Evolutionary conservation across 2,329 filamentous ascomycete genomes (phyloP).

Genomic region (Trichoderma endophyticum): DNA sequence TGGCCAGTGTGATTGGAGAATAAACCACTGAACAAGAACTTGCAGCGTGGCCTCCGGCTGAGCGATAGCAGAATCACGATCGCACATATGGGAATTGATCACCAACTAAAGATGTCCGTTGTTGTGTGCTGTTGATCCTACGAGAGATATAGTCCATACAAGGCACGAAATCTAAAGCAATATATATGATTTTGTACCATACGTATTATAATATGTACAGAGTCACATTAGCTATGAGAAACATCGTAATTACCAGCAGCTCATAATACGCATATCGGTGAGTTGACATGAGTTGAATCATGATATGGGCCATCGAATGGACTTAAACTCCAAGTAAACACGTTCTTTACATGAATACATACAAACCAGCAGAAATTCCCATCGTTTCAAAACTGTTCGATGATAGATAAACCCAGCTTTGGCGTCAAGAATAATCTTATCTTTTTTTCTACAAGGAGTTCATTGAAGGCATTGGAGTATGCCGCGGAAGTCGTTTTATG

Average conservation of each 20-base stretch:
- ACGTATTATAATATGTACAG: neutral
- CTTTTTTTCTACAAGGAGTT: neutral
- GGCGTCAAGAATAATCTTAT: neutral
- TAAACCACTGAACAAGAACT: neutral
- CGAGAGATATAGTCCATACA: neutral
- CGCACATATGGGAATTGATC: neutral
- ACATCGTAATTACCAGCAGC: neutral
- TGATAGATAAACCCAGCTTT: neutral
- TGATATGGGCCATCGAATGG: neutral
- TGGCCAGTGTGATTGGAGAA: neutral
- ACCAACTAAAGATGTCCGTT: no score
- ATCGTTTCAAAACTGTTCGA: neutral
- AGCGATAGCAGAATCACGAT: neutral
- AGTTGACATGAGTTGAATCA: neutral
- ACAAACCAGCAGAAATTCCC: neutral
- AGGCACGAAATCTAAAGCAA: neutral
- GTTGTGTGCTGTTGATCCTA: neutral
- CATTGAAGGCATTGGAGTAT: fast-evolving
- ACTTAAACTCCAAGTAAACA: neutral
- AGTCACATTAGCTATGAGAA: neutral
- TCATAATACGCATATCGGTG: neutral
- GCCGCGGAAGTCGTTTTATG: neutral
- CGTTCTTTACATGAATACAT: neutral
- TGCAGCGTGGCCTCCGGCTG: neutral
- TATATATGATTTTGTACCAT: fast-evolving